Percentiles rank a stretch among this genome's conserved stretches.
These are phyloP conservation scores for Candida ulmi DNA, from an alignment of 805 yeast species.

Conservation along the genomic window DNA sequence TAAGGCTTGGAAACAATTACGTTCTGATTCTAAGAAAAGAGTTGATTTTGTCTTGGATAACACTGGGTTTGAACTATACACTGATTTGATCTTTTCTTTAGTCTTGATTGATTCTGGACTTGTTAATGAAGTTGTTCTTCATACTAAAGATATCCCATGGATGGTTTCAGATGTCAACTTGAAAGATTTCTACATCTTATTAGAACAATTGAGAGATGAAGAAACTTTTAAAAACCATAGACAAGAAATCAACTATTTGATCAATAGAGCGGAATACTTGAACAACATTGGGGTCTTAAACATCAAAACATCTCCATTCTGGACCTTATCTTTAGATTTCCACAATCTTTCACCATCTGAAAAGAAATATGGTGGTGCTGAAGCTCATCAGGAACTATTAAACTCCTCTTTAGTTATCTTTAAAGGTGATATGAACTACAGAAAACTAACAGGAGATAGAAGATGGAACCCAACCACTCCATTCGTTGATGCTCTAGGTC, in stretches of 20 bases:
- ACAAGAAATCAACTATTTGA: conserved; percentile 43
- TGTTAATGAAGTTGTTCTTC: conserved; percentile 61
- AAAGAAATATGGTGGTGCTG: conserved; percentile 49
- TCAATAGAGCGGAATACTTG: conserved; percentile 38
- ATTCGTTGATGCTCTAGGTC: conserved; percentile 64
- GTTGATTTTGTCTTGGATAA: conserved; percentile 87
- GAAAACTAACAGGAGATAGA: conserved; percentile 89
- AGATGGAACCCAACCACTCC: conserved; percentile 81
- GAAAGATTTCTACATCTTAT: conserved; percentile 60
- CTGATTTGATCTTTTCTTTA: conserved; percentile 66
- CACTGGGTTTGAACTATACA: conserved; percentile 91
- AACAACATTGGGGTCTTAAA: conserved; percentile 41
- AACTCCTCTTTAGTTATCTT: conserved; percentile 70
- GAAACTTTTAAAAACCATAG: conserved; percentile 43
- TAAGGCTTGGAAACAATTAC: conserved; percentile 50
- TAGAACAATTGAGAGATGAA: conserved; percentile 50
- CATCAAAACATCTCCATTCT: conserved; percentile 62
- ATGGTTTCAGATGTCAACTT: conserved; percentile 95
- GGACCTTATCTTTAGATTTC: conserved; percentile 80
- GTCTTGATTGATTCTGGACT: conserved; percentile 69
- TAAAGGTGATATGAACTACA: conserved; percentile 94
- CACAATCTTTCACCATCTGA: conserved; percentile 59
- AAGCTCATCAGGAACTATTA: conserved; percentile 53
- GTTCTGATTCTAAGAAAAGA: conserved; percentile 26
- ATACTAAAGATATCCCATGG: conserved; percentile 92